Base-by-base conservation (phyloP, 2,329 filamentous ascomycete species). In the Hymenotorrendiella dingleyae region DNA sequence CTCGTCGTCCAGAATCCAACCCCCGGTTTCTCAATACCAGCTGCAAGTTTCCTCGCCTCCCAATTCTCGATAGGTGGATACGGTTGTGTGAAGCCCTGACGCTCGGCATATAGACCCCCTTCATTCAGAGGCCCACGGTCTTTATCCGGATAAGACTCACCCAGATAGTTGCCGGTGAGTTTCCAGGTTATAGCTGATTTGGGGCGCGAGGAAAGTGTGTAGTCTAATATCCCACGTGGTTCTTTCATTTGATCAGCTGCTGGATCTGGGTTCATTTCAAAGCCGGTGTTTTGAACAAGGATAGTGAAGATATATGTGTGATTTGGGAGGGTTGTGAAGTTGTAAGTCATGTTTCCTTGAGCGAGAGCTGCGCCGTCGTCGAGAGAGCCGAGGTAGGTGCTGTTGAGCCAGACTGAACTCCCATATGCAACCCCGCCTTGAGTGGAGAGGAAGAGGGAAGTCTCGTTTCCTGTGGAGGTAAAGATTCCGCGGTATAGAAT, bases 401-500 rank as follows among this genome's bases (percentile, higher is more conserved):
- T 63, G 54, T 84, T 73, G 4, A 90, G 64, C 78, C 80, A 90
- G n/a, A 78, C 72, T 1, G 79, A 78, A 48, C 72, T 76, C 4
- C 80, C 84, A 49, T 78, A 90, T 0, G 76, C 84, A 2, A 64
- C 71, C 2, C 85, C 85, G 27, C 86, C 85, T 47, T 81, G 74
- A 0, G 82, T 82, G 32, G 66, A 66, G 16, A 85, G 57, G 47
- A 64, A 72, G 35, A 90, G 64, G 0, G 64, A 66, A 0, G 67
- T 67, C 49, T 87, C 82, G 1, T 69, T 63, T 11, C 82, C 82
- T 1, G 67, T 72, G 4, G 84, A 76, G 1, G 67, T 72, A 58
- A 91, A 90, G 51, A 78, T 71, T 0, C 84, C 85, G 2, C 84
- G 76, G 67, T 77, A 89, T n/a, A n/a, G n/a, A 35, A 90, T 53